phyloP scores from a whole-genome alignment of 345 rosid species.

The Noccaea bulbosa region DNA sequence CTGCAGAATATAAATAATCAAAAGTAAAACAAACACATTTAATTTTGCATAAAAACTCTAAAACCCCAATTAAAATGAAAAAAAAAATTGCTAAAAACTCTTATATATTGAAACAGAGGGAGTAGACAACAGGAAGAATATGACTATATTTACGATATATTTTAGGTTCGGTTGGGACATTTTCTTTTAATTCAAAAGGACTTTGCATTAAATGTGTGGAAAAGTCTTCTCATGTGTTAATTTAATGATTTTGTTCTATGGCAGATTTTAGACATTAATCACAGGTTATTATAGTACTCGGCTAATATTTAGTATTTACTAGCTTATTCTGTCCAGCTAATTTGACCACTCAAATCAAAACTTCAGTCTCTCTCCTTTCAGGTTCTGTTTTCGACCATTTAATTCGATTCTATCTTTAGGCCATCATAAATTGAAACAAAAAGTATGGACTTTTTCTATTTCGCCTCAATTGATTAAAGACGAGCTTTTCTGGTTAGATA shows the following conservation, averaged over 20 bases:
- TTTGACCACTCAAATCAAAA: not conserved
- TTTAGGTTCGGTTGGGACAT: not conserved
- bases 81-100: too few species aligned
- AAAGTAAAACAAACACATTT: too few species aligned
- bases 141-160: not conserved
- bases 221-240: not conserved
- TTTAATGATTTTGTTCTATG: slow-evolving; percentile 2
- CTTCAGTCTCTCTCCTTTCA: not conserved
- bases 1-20: too few species aligned
- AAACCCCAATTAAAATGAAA: too few species aligned
- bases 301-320: too few species aligned
- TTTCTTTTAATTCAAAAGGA: not conserved
- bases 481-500: too few species aligned
- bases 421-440: not conserved
- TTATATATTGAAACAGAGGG: too few species aligned
- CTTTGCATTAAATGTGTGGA: slow-evolving; percentile 20
- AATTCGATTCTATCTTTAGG: not conserved
- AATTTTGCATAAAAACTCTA: too few species aligned
- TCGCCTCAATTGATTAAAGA: not conserved
- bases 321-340: slow-evolving; percentile 5
- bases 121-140: slow-evolving; percentile 13
- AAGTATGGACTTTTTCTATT: not conserved
- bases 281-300: not conserved
- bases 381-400: not conserved
- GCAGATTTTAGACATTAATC: slow-evolving; percentile 10